Conservation (phyloP, 768 basidiomycete genomes). For the Russula abietina region DNA sequence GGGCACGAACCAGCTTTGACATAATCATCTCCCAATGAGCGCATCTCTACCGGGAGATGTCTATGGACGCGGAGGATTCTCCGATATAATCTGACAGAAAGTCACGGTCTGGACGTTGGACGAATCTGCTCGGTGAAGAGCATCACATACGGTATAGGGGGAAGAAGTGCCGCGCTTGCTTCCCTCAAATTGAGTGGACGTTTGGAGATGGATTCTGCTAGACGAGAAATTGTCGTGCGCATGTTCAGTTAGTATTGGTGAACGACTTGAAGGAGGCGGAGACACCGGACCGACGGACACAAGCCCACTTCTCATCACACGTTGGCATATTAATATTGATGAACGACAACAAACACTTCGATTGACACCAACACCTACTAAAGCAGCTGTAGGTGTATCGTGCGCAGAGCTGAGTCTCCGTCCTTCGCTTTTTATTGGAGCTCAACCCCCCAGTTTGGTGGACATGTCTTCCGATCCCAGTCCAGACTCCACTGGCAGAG, state of each 20-base stretch:
- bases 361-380: too few relatives aligned
- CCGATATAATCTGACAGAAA: constrained; percentile 38
- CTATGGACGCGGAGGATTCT: constrained; percentile 40
- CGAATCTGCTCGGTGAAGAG: background rate
- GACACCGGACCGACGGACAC: background rate
- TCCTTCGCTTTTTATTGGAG: background rate
- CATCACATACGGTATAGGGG: constrained; percentile 39
- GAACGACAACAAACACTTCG: too few relatives aligned
- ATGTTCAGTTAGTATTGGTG: background rate
- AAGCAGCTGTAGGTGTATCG: background rate
- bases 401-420: background rate
- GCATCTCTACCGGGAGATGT: constrained; percentile 39
- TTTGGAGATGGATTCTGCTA: constrained; percentile 30
- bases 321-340: too few relatives aligned
- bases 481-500: background rate
- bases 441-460: background rate
- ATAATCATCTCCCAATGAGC: constrained; percentile 44
- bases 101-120: background rate
- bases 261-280: background rate
- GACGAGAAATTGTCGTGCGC: constrained; percentile 13
- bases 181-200: constrained; percentile 31
- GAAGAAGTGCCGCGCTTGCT: constrained; percentile 36
- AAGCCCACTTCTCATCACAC: too few relatives aligned
- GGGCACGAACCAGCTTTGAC: constrained; percentile 35
- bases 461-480: background rate